These are phyloP conservation scores for Globisporangium orthogonon DNA, from an alignment of 352 stramenopile species.

Conservation along the genomic window DNA sequence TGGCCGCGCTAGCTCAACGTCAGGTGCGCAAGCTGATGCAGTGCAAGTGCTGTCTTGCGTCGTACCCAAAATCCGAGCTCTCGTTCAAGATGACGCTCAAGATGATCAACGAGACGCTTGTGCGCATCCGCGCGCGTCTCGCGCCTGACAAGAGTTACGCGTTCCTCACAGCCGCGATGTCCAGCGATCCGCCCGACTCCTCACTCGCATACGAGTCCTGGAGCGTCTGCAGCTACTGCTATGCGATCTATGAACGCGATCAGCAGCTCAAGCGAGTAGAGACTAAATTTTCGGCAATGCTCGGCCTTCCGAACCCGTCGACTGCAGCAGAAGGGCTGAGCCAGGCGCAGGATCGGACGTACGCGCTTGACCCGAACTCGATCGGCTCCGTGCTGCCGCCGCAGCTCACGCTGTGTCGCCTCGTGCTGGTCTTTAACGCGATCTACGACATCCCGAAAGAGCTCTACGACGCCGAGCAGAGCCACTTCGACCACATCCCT, in stretches of 20 bases:
- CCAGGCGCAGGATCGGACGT: conserved; percentile 36
- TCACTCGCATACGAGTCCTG: conserved; percentile 77
- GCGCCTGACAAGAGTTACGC: conserved; percentile 38
- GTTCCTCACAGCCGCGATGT: conserved; percentile 41
- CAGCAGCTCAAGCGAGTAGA: conserved; percentile 72
- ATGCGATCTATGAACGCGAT: conserved; percentile 81
- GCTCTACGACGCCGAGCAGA: conserved; percentile 60
- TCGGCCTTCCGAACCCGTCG: conserved; percentile 37
- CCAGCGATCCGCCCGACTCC: conserved; percentile 34
- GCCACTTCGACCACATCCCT: conserved; percentile 15
- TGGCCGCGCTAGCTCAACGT: conserved; percentile 32
- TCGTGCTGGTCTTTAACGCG: conserved; percentile 72
- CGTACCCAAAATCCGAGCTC: conserved; percentile 67
- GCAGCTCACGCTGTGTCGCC: conserved; percentile 69
- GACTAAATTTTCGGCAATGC: conserved; percentile 39
- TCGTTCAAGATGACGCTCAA: conserved; percentile 87
- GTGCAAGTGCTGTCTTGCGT: conserved; percentile 75
- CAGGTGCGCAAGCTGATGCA: conserved; percentile 67
- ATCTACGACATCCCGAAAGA: conserved; percentile 80
- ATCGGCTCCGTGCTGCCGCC: conserved; percentile 35
- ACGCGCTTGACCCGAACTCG: conserved; percentile 38
- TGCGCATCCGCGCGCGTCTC: conserved; percentile 51
- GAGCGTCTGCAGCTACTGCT: conserved; percentile 82
- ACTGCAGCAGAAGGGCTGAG: conserved; percentile 35
- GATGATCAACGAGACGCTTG: conserved; percentile 82